Conservation (phyloP, 768 basidiomycete genomes). For the Tricholoma sp. region DNA sequence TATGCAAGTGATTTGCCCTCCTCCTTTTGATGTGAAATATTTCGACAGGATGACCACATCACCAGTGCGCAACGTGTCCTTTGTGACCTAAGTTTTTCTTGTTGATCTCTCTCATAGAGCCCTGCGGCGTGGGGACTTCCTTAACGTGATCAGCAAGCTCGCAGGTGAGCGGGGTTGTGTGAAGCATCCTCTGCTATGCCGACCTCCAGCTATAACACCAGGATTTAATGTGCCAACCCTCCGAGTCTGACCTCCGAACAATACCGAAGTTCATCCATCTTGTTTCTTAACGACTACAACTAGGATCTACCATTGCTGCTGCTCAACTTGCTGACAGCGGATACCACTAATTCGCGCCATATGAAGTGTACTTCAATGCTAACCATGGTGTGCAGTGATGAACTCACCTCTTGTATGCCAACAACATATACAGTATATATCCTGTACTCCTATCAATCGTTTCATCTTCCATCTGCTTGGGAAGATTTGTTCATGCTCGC, state of each 20-base stretch:
- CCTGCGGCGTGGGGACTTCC: constrained; percentile 74
- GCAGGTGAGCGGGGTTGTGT: constrained; percentile 70
- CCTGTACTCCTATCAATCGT: no score
- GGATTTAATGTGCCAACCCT: neutral
- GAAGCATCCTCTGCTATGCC: constrained; percentile 21
- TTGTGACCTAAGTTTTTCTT: neutral
- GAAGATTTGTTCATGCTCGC: no score
- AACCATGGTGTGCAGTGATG: no score
- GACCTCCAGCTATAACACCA: constrained; percentile 24
- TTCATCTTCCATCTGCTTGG: no score
- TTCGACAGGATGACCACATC: constrained; percentile 61
- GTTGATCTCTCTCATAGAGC: constrained; percentile 44
- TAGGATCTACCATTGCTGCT: no score
- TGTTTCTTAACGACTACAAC: no score
- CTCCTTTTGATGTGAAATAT: neutral
- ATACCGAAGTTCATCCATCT: no score
- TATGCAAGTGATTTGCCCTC: neutral
- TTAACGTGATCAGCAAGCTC: constrained; percentile 79
- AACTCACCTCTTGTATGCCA: no score
- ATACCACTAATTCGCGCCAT: no score
- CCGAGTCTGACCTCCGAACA: neutral
- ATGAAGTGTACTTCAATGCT: no score
- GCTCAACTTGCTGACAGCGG: no score
- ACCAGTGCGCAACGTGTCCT: constrained; percentile 48
- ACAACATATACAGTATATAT: no score